Evolutionary conservation across 1,139 yeast species (phyloP), one percentile per base, ranked within the genome.

Genomic region (Saccharomyces hybrid): DNA sequence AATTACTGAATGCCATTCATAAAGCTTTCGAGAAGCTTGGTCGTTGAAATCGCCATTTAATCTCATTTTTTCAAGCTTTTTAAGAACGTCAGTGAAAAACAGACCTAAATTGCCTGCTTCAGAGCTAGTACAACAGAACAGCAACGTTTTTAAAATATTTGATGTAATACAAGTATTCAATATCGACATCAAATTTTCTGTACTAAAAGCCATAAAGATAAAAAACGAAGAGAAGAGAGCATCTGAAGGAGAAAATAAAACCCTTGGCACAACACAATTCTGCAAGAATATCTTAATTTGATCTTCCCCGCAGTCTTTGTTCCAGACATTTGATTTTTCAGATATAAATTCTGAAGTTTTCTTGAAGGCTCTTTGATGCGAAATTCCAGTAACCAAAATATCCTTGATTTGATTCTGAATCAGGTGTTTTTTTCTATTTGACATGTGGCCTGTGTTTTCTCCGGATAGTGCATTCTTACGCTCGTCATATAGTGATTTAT

Each of bases 21-120:
- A 85, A 23, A 86, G 64, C 5, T 71, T 65, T 9, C 68, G 69
- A 42, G 79, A 73, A 64, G 73, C 79, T 2, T 70, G 75, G 26
- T 73, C 74, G 57, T 72, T 47, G 5, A 61, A 51, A 4, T 48
- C 54, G 9, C 57, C 57, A 23, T 50, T 25, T 32, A 51, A 47
- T 59, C 72, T 63, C 32, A 60, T 49, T 14, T 53, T 49, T 56
- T 71, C 71, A 23, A 85, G 73, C 16, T 70, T 72, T 6, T 69
- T 73, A 46, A 90, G 71, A 1, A 87, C 59, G 47, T 81, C 83
- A 13, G 82, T 76, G 62, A 83, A 79, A 62, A 91, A 90, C 26
- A 88, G 70, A 1, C 96, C 96, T 48, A 89, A 68, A 66, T 88
- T 87, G 64, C 90, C 96, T 0, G 96, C 84, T 66, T 91, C 96